Evolutionary conservation across 2,329 filamentous ascomycete genomes (phyloP), one percentile per base, ranked within the genome.

Genomic region (Hypomyces perniciosus): DNA sequence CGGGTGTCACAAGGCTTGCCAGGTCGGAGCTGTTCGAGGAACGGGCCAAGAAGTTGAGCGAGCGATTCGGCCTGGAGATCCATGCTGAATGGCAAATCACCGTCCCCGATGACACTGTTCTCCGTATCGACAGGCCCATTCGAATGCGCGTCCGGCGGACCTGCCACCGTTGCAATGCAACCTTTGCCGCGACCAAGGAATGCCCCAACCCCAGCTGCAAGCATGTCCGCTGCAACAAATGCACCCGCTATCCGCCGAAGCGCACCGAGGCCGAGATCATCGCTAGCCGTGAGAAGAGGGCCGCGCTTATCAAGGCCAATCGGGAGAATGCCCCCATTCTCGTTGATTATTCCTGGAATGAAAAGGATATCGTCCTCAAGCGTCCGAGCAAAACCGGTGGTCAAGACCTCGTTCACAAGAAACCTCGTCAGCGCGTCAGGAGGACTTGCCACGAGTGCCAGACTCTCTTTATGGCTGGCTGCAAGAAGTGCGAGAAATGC

Each of bases 191-290:
- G 20, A 80, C 85, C 61, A 90, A 85, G 70, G 76, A 85, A 53
- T 96, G 91, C 69, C 68, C 77, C 57, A 81, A 80, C 69, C 68
- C 77, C 57, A 81, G 80, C 58, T 96, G 91, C 72, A 78, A 86
- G 59, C 91, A 96, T 70, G 74, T 75, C 43, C 82, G 88, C 58
- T 96, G 91, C 79, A 86, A 81, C 63, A 83, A 86, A 62, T 96
- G 91, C 66, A 80, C 83, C 29, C 83, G 88, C 50, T 81, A 86
- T 61, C 90, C 90, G 33, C 74, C 79, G 48, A 83, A 84, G 71
- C 82, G 80, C 58, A 77, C 72, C 60, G 77, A 81, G 57, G 74
- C 73, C 55, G 75, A 81, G 62, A 72, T 73, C 58, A 68, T 76
- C 53, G 75, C 75, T 58, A 76, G 73, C 63, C 75, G 78, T 47